A percentile compares a stretch with the other conserved stretches of the same genome.
These are phyloP conservation scores for Oryza nivara DNA, from an alignment of 176 grass and related monocot species.

Conservation along the genomic window DNA sequence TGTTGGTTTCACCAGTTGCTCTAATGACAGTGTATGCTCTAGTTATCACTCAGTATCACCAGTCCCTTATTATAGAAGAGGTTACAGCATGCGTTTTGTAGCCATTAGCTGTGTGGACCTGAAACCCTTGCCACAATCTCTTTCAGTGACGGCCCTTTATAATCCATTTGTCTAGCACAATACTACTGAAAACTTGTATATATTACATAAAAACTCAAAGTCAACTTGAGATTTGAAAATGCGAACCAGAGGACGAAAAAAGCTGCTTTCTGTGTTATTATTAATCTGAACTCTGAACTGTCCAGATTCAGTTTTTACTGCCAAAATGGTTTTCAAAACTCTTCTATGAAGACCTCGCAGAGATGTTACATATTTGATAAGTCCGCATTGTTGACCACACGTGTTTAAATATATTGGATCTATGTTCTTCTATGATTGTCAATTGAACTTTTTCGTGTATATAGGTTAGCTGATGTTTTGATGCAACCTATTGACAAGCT, in stretches of 20 bases:
- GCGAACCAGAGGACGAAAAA: neutral
- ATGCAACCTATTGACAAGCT: neutral
- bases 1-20: constrained; percentile 1
- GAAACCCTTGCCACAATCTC: neutral
- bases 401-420: neutral
- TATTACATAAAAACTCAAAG: neutral
- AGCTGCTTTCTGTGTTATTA: neutral
- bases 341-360: neutral
- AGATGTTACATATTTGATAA: neutral
- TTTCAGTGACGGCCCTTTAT: neutral
- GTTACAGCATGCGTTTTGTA: neutral
- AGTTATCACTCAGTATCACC: neutral
- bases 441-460: neutral
- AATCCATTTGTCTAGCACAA: neutral
- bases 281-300: neutral
- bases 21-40: neutral
- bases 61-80: neutral
- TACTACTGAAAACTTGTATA: neutral
- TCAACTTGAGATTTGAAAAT: neutral
- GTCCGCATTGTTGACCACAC: neutral
- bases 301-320: neutral
- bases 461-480: neutral
- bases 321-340: neutral
- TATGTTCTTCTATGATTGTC: neutral
- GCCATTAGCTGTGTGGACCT: neutral